These are phyloP conservation scores for Acanthamoeba polyphaga DNA, from an alignment of 208 protist genomes.

Conservation along the genomic window DNA sequence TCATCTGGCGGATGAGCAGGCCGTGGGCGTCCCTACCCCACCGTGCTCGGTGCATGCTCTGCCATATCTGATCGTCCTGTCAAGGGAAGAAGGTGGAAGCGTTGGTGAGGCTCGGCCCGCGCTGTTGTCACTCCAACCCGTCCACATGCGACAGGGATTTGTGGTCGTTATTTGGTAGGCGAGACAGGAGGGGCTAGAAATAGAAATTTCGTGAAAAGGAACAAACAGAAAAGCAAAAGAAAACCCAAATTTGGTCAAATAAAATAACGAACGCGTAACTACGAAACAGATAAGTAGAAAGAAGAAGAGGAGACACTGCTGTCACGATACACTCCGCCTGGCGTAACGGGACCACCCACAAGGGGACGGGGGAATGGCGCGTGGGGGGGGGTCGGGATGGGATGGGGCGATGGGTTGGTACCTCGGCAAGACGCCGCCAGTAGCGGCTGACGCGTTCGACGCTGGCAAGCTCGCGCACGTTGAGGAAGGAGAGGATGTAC, in stretches of 20 bases:
- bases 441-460: conserved; percentile 22
- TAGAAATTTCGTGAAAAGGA: not conserved
- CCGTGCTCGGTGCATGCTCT: not conserved
- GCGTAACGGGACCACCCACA: no score
- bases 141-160: not conserved
- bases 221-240: not conserved
- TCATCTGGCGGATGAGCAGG: conserved; percentile 6
- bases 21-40: not conserved
- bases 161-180: no score
- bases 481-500: conserved; percentile 59
- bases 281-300: not conserved
- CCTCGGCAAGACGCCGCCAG: conserved; percentile 32
- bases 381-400: not conserved
- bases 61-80: conserved; percentile 30
- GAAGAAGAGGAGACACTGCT: not conserved
- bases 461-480: not conserved
- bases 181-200: not conserved
- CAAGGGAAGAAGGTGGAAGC: not conserved
- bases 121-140: no score
- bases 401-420: not conserved
- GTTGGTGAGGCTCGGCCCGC: not conserved
- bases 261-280: not conserved
- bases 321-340: no score
- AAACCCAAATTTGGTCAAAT: not conserved
- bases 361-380: not conserved